Conservation (phyloP, 768 basidiomycete species). For the Tephrocybe sp. region DNA sequence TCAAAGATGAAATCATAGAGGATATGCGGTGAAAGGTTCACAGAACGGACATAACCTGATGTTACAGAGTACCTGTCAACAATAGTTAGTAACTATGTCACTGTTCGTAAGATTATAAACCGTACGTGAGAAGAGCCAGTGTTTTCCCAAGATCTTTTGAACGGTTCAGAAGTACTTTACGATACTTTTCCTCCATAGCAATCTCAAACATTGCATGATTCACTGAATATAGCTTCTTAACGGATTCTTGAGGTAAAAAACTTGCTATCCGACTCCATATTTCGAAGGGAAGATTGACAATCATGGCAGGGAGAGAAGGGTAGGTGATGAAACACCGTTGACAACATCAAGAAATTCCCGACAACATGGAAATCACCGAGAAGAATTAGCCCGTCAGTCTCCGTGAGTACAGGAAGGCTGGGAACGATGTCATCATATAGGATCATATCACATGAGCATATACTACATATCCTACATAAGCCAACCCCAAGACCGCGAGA, state of each 20-base stretch:
- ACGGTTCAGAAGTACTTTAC: not conserved
- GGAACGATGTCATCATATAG: conserved; percentile 20
- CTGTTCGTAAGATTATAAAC: not conserved
- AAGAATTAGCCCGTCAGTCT: conserved; percentile 14
- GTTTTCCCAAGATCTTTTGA: not conserved
- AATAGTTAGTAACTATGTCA: not conserved
- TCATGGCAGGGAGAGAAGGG: not conserved
- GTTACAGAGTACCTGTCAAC: not conserved
- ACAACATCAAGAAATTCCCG: not conserved
- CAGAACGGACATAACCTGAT: conserved; percentile 1
- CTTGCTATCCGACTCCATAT: conserved; percentile 9
- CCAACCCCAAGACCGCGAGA: not conserved
- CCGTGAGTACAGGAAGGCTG: too few species aligned
- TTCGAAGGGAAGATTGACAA: conserved; percentile 3
- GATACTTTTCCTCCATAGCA: conserved; percentile 22
- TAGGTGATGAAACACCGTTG: not conserved
- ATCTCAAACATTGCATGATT: conserved; percentile 17
- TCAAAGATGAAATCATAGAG: not conserved
- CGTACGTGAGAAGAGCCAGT: conserved; percentile 1
- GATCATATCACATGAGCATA: conserved; percentile 18
- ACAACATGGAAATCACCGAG: conserved; percentile 11
- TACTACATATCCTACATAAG: conserved; percentile 17
- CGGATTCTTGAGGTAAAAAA: not conserved
- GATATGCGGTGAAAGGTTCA: conserved; percentile 3
- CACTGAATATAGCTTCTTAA: conserved; percentile 6